A percentile compares a stretch with the other conserved stretches of the same genome.
Evolutionary conservation across 106 monocot species (phyloP).

Genomic region (Alisma plantagoaquatica): DNA sequence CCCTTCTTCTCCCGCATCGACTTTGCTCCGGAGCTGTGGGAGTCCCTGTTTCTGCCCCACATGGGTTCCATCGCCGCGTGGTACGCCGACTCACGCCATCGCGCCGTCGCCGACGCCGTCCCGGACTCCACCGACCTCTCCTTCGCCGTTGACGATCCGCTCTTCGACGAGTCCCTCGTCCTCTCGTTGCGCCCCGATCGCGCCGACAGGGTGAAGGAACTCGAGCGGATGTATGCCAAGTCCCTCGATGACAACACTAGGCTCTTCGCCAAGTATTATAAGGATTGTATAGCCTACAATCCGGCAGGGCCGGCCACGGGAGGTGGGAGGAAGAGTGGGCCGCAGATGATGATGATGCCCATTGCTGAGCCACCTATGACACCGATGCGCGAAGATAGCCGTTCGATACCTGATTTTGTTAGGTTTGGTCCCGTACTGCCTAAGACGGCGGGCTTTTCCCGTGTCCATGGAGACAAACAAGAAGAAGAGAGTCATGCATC

Average conservation of each 20-base stretch:
- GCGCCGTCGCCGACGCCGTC: constrained; percentile 23
- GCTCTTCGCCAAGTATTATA: constrained; percentile 36
- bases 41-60: constrained; percentile 44
- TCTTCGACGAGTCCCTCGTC: constrained; percentile 32
- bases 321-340: constrained; percentile 17
- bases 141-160: constrained; percentile 15
- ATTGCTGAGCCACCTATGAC: constrained; percentile 35
- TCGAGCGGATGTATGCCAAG: constrained; percentile 30
- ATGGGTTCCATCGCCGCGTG: constrained; percentile 38
- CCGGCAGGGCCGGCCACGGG: constrained; percentile 2
- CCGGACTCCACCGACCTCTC: too few relatives aligned
- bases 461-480: too few relatives aligned
- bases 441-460: constrained; percentile 33
- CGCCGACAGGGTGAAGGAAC: constrained; percentile 23
- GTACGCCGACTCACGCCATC: constrained; percentile 33
- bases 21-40: constrained; percentile 50
- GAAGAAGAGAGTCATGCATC: too few relatives aligned
- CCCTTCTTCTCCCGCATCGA: constrained; percentile 40
- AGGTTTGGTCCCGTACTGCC: constrained; percentile 50
- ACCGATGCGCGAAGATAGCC: constrained; percentile 26
- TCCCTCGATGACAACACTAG: constrained; percentile 31
- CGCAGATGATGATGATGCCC: constrained; percentile 17
- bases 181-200: constrained; percentile 31
- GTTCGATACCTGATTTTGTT: constrained; percentile 36
- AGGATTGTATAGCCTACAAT: constrained; percentile 15